Conservation (phyloP, 768 basidiomycete species). For the Termitomyces bulborhizus region DNA sequence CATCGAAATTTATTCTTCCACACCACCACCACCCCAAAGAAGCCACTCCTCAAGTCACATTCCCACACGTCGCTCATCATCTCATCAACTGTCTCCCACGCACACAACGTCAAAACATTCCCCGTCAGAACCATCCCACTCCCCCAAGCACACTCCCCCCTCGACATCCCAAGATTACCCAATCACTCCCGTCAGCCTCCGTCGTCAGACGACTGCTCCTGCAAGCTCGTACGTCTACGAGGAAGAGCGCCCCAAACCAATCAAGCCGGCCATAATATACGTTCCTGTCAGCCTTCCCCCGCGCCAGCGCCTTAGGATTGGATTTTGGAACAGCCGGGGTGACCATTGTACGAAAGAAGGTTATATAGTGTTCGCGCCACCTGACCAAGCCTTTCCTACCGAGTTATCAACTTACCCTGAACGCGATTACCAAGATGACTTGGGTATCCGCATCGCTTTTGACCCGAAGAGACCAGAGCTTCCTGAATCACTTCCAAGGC, state of each 20-base stretch:
- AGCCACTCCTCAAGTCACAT: not conserved
- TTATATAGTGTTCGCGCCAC: constrained; percentile 64
- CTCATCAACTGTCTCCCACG: constrained; percentile 5
- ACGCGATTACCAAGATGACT: constrained; percentile 48
- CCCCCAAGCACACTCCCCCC: constrained; percentile 5
- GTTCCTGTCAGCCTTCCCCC: constrained; percentile 21
- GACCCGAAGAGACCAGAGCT: constrained; percentile 46
- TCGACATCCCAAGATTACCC: not conserved
- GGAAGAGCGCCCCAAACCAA: constrained; percentile 10
- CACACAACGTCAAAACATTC: not conserved
- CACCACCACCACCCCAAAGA: not conserved
- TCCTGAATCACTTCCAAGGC: constrained; percentile 48
- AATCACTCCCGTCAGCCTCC: not conserved
- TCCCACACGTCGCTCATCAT: not conserved
- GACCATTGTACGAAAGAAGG: constrained; percentile 55
- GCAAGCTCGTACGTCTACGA: constrained; percentile 7
- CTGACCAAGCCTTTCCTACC: constrained; percentile 43
- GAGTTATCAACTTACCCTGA: constrained; percentile 59
- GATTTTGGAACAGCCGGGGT: constrained; percentile 73
- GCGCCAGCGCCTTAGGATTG: constrained; percentile 26
- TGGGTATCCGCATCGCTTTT: constrained; percentile 35
- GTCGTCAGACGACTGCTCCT: not conserved
- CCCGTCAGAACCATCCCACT: not conserved
- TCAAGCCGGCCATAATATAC: constrained; percentile 8
- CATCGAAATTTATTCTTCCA: constrained; percentile 8